Conservation (phyloP, 2,329 filamentous ascomycete species). For the Westerdykella sp. region DNA sequence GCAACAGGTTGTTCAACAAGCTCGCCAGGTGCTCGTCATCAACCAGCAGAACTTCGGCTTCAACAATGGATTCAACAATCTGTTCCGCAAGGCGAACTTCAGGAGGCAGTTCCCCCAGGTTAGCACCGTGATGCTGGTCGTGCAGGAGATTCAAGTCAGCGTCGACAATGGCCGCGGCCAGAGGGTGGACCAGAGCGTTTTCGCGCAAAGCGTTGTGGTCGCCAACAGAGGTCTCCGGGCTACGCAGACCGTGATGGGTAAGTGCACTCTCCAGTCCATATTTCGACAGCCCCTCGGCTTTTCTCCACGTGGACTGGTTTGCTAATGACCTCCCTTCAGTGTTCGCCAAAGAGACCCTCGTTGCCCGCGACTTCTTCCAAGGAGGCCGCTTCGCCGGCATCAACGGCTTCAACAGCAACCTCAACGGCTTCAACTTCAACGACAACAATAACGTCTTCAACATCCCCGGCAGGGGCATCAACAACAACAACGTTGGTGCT, state of each 20-base stretch:
- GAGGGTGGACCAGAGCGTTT: conserved; percentile 20
- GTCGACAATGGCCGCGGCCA: conserved; percentile 22
- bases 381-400: neutral
- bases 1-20: conserved; percentile 22
- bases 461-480: neutral
- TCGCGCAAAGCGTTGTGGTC: conserved; percentile 23
- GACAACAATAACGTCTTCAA: conserved; percentile 5
- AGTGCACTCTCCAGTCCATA: conserved; percentile 1
- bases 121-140: conserved; percentile 24
- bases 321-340: conserved; percentile 13
- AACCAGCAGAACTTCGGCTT: conserved; percentile 25
- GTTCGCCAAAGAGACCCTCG: conserved; percentile 19
- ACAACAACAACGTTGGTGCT: conserved; percentile 1
- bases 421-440: conserved; percentile 8
- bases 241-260: conserved; percentile 25
- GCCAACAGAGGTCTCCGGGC: conserved; percentile 22
- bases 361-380: conserved; percentile 23
- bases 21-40: conserved; percentile 23
- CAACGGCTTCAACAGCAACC: neutral
- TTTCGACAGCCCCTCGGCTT: neutral
- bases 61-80: conserved; percentile 27
- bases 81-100: conserved; percentile 26
- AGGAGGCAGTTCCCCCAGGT: conserved; percentile 14
- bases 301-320: neutral
- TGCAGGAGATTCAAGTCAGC: conserved; percentile 25